Conservation (phyloP, 225 moss, liverwort and hornwort genomes). For the Pleurozium schreberi region DNA sequence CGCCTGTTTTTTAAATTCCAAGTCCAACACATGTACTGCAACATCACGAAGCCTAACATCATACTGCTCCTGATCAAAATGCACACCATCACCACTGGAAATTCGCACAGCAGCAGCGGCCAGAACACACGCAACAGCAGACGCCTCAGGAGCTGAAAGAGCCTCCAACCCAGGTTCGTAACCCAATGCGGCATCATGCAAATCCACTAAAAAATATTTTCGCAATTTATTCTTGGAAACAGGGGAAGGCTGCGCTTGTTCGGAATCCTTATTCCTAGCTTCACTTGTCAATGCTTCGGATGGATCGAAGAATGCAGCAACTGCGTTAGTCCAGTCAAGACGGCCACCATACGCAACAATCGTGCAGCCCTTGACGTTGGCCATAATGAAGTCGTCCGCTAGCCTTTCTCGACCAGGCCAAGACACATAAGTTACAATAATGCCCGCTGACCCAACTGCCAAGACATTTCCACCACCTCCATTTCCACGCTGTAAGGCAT, state of each 20-base stretch:
- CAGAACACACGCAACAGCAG: slow-evolving; percentile 89
- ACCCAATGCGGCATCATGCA: slow-evolving; percentile 91
- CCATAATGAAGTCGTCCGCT: slow-evolving; percentile 65
- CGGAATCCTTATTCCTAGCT: not conserved
- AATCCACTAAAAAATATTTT: slow-evolving; percentile 61
- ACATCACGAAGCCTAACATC: slow-evolving; percentile 84
- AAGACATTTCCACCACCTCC: slow-evolving; percentile 92
- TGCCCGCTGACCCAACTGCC: slow-evolving; percentile 71
- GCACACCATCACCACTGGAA: slow-evolving; percentile 54
- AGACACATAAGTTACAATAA: slow-evolving; percentile 67
- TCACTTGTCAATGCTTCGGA: slow-evolving; percentile 5
- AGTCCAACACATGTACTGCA: slow-evolving; percentile 82
- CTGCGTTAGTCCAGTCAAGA: slow-evolving; percentile 71
- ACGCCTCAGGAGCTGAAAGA: slow-evolving; percentile 54
- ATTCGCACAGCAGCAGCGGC: slow-evolving; percentile 95
- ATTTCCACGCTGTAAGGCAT: slow-evolving; percentile 80
- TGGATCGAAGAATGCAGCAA: slow-evolving; percentile 52
- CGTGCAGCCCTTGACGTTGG: slow-evolving; percentile 72
- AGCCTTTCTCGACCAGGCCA: slow-evolving; percentile 72
- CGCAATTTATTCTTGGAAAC: slow-evolving; percentile 15
- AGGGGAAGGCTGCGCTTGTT: slow-evolving; percentile 5
- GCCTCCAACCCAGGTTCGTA: slow-evolving; percentile 93
- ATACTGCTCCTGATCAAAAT: slow-evolving; percentile 49
- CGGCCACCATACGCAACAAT: slow-evolving; percentile 82
- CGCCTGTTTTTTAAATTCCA: slow-evolving; percentile 56